Percentiles rank a stretch among this genome's conserved stretches.
phyloP scores from a whole-genome alignment of 306 rosid species.

The Lablab purpureus region DNA sequence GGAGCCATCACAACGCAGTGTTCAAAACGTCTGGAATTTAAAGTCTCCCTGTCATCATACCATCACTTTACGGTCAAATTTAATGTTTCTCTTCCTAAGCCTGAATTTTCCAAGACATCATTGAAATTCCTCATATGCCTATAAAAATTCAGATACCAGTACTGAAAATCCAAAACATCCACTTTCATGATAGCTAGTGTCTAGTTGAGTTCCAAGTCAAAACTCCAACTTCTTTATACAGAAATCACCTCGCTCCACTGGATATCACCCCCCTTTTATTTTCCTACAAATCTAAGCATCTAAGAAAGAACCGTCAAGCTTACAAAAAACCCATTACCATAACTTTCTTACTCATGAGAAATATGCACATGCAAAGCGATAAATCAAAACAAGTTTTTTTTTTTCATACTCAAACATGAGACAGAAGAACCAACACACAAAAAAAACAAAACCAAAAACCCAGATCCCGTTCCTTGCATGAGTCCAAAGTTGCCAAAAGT shows the following conservation, averaged over 20 bases:
- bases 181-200: background rate
- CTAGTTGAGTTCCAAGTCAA: slow-evolving; percentile 5
- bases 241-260: background rate
- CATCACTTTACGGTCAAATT: background rate
- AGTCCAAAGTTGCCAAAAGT: background rate
- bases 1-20: slow-evolving; percentile 4
- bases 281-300: background rate
- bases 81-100: background rate
- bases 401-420: background rate
- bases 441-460: background rate
- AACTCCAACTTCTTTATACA: background rate
- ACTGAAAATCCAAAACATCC: background rate
- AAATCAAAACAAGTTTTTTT: background rate
- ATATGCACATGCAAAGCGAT: background rate
- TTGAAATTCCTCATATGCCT: background rate
- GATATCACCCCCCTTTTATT: background rate
- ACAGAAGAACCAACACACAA: background rate
- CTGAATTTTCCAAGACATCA: background rate
- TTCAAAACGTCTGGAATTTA: slow-evolving; percentile 4
- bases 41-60: background rate
- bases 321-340: background rate
- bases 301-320: background rate
- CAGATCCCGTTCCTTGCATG: slow-evolving; percentile 33
- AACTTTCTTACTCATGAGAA: slow-evolving; percentile 2
- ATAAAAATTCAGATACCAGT: background rate